Evolutionary conservation across 1,139 yeast genomes (phyloP).

Genomic region (Arxiozyma bovina): DNA sequence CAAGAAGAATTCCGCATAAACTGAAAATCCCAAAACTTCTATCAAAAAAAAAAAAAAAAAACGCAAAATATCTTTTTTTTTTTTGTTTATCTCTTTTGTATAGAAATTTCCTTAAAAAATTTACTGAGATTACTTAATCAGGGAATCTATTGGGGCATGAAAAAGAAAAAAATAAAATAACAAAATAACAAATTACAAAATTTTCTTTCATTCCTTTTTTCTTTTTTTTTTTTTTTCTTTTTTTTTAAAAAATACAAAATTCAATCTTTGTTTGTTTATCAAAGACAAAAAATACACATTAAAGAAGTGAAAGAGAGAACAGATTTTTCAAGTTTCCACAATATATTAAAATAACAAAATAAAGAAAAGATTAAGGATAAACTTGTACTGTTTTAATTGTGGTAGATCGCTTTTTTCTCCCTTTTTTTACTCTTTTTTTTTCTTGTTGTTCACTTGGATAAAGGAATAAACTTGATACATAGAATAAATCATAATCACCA

Average conservation of each 20-base stretch:
- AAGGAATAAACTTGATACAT: background rate
- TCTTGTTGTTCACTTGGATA: too few species aligned
- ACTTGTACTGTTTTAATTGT: background rate
- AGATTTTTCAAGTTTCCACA: too few species aligned
- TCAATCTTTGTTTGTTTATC: background rate
- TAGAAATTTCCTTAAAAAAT: too few species aligned
- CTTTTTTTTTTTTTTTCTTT: too few species aligned
- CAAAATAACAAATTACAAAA: too few species aligned
- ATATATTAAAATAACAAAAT: background rate
- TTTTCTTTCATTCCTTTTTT: too few species aligned
- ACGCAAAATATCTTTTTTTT: background rate
- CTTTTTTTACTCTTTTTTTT: background rate
- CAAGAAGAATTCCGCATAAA: background rate
- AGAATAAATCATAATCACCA: background rate
- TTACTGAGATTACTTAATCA: too few species aligned
- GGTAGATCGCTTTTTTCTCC: background rate
- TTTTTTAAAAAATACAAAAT: too few species aligned
- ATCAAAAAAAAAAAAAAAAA: background rate
- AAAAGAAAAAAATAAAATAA: too few species aligned
- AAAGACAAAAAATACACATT: background rate
- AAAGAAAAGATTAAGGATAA: background rate
- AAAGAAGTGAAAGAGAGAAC: background rate
- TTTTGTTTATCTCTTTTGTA: too few species aligned
- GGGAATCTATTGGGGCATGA: too few species aligned
- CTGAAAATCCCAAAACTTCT: background rate